These are phyloP conservation scores for Zalaria sp. DNA, from an alignment of 2,329 filamentous ascomycete genomes.

Conservation along the genomic window DNA sequence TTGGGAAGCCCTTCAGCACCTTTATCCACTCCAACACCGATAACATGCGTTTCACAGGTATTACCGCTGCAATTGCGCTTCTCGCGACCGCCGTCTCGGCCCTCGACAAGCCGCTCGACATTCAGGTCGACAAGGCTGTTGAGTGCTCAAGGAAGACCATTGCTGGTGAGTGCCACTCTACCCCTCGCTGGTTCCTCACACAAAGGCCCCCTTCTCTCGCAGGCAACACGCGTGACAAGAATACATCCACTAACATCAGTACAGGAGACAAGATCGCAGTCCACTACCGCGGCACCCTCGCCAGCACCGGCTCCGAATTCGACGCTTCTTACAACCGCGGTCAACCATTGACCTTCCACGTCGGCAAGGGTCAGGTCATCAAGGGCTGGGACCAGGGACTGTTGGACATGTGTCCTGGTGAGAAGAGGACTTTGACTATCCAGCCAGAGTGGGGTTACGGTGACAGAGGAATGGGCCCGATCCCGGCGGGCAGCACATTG, in stretches of 20 bases:
- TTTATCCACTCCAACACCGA: background rate
- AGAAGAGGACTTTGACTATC: conserved; percentile 84
- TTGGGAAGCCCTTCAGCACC: no score
- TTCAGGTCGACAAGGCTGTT: conserved; percentile 60
- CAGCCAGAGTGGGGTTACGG: conserved; percentile 81
- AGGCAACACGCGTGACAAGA: background rate
- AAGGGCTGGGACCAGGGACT: conserved; percentile 91
- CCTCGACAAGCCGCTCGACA: conserved; percentile 48
- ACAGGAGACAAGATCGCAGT: conserved; percentile 66
- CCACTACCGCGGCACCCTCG: conserved; percentile 77
- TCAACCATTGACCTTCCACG: conserved; percentile 60
- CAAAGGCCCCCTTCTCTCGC: no score
- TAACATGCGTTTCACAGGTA: conserved; percentile 28
- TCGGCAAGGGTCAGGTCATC: conserved; percentile 80
- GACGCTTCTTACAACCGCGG: conserved; percentile 58
- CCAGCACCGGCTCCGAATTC: conserved; percentile 45
- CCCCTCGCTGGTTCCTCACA: no score
- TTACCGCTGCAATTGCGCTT: conserved; percentile 30
- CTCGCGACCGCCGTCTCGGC: conserved; percentile 32
- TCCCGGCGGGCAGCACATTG: conserved; percentile 70
- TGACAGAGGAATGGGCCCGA: conserved; percentile 62
- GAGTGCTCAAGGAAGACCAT: conserved; percentile 62
- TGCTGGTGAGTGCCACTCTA: conserved; percentile 18
- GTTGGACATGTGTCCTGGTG: conserved; percentile 88
- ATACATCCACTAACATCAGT: conserved; percentile 24